These are phyloP conservation scores for Pseudopyricularia javanii DNA, from an alignment of 2,329 filamentous ascomycete genomes.

Conservation along the genomic window DNA sequence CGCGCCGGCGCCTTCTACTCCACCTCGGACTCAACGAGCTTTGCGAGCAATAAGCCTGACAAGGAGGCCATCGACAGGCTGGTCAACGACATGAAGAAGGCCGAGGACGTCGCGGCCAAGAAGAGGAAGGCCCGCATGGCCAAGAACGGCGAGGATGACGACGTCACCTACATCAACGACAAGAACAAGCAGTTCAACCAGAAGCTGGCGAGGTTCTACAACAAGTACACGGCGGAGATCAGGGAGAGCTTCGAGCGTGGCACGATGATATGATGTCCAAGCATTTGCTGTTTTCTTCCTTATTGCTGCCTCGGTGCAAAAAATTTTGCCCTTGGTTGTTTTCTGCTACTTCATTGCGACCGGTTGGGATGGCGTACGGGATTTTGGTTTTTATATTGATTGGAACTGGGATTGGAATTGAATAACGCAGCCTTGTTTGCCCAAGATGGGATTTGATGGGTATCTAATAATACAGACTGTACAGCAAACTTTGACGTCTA, in stretches of 20 bases:
- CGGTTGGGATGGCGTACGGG: not conserved
- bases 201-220: conserved; percentile 90
- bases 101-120: conserved; percentile 76
- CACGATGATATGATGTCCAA: conserved; percentile 64
- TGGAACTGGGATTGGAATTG: not conserved
- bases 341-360: not conserved
- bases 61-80: conserved; percentile 79
- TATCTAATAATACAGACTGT: conserved; percentile 1
- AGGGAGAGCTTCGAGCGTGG: conserved; percentile 95
- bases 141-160: conserved; percentile 70
- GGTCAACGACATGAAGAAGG: conserved; percentile 75
- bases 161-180: conserved; percentile 98
- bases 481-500: not conserved
- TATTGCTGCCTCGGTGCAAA: not conserved
- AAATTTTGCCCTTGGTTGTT: not conserved
- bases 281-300: not conserved
- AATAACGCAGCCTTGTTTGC: not conserved
- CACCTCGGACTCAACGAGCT: conserved; percentile 69
- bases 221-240: conserved; percentile 97
- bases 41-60: conserved; percentile 75
- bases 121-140: conserved; percentile 71
- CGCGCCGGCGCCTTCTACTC: conserved; percentile 85
- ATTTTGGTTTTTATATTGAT: not conserved
- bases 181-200: conserved; percentile 99
- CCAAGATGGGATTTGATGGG: not conserved